A percentile compares a stretch with the other conserved stretches of the same genome.
Evolutionary conservation across 768 basidiomycete species (phyloP).

Genomic region (Boletellus sp.): DNA sequence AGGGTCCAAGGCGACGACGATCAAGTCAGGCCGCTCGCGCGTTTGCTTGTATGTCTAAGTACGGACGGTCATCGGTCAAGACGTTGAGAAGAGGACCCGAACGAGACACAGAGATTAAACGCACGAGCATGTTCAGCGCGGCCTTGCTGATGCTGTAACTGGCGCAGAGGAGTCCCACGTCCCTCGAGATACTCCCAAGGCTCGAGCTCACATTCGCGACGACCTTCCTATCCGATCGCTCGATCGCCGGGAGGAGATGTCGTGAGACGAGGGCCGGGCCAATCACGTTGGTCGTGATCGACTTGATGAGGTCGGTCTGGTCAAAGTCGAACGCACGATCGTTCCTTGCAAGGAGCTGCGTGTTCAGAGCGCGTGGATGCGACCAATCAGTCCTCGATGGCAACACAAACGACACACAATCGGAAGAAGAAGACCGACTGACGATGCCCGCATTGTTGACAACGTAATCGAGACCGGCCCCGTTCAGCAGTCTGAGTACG

Average conservation of each 20-base stretch:
- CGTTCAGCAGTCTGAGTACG: constrained; percentile 12
- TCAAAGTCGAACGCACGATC: constrained; percentile 29
- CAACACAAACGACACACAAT: too few relatives aligned
- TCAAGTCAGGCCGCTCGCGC: constrained; percentile 32
- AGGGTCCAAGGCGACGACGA: constrained; percentile 32
- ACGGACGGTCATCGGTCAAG: too few relatives aligned
- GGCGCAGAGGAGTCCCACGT: constrained; percentile 24
- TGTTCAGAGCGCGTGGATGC: background rate
- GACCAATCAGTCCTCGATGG: background rate
- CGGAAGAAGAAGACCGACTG: constrained; percentile 6
- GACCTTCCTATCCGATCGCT: constrained; percentile 30
- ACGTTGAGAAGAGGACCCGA: background rate
- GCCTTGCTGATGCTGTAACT: constrained; percentile 38
- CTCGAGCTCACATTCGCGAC: constrained; percentile 35
- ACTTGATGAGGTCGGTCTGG: constrained; percentile 17
- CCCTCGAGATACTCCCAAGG: constrained; percentile 33
- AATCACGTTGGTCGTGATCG: constrained; percentile 31
- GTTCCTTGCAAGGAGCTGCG: constrained; percentile 14
- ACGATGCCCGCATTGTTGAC: constrained; percentile 39
- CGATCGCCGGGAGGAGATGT: constrained; percentile 33
- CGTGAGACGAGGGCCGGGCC: constrained; percentile 36
- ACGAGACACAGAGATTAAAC: constrained; percentile 1
- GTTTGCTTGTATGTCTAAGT: constrained; percentile 39
- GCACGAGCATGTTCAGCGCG: constrained; percentile 40
- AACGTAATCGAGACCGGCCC: constrained; percentile 35